Evolutionary conservation across 108 stramenopile genomes (phyloP).

Genomic region (Cyclotella sp.): DNA sequence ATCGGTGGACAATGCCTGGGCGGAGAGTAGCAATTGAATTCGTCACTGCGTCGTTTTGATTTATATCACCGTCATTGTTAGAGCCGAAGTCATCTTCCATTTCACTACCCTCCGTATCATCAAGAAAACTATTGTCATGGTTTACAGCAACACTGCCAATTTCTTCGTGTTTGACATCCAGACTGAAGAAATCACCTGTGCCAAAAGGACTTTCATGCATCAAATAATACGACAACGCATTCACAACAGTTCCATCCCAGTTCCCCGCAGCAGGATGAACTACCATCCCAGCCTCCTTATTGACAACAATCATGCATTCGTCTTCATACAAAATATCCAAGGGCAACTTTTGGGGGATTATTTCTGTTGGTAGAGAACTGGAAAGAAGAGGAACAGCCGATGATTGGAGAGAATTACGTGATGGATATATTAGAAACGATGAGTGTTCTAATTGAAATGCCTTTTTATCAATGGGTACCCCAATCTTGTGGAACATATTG

Average conservation of each 20-base stretch:
- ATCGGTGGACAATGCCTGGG: slow-evolving; percentile 95
- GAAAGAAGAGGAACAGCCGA: slow-evolving; percentile 43
- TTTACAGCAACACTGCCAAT: no score
- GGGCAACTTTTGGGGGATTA: slow-evolving; percentile 79
- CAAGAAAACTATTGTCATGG: neutral
- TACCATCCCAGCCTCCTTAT: slow-evolving; percentile 95
- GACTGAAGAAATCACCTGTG: slow-evolving; percentile 63
- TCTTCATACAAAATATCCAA: slow-evolving; percentile 92
- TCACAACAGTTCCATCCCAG: slow-evolving; percentile 95
- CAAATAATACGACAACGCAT: slow-evolving; percentile 93
- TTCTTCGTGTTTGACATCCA: neutral
- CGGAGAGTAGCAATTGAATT: slow-evolving; percentile 69
- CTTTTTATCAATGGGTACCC: slow-evolving; percentile 39
- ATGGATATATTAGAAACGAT: slow-evolving; percentile 50
- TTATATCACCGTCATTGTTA: slow-evolving; percentile 47
- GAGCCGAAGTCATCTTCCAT: slow-evolving; percentile 16
- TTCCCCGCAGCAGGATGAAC: slow-evolving; percentile 98
- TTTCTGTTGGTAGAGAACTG: slow-evolving; percentile 63
- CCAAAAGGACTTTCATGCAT: slow-evolving; percentile 69
- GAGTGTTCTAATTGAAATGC: slow-evolving; percentile 37
- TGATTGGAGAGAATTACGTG: slow-evolving; percentile 51
- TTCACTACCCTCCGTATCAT: neutral
- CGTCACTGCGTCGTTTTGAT: slow-evolving; percentile 64
- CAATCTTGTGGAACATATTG: slow-evolving; percentile 23
- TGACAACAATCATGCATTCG: slow-evolving; percentile 90